Base-by-base conservation (phyloP, 2,329 filamentous ascomycete genomes). In the Periconia digitata region DNA sequence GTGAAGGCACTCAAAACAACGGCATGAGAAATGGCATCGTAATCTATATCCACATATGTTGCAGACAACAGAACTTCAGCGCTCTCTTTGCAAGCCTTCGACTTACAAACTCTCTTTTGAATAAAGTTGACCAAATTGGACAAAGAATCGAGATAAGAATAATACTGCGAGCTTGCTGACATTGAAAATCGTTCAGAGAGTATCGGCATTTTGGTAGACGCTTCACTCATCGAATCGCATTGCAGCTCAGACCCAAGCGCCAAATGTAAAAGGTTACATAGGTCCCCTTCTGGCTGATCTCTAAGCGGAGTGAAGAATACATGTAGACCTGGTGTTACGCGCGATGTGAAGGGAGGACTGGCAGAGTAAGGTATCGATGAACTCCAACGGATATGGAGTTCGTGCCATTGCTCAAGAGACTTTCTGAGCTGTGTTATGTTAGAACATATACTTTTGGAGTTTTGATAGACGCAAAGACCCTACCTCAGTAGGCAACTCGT, bases 331-430 rank as follows among this genome's bases (percentile, higher is more conserved):
- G 92, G 85, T 2, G 90, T 85, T 13, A 91, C 71, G 49, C 88
- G 82, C 43, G 90, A 90, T 37, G 82, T 76, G 61, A 94, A 86
- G 1, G 92, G 92, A 34, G 85, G 79, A 38, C 86, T 74, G 1
- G 81, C 75, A 34, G 81, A 74, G 66, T 85, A 86, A 1, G 78
- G 62, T 6, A 64, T 60, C 2, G 83, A 74, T 13, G 84, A 82
- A n/a, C 82, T 79, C 89, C 91, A 96, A 66, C 87, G 83, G 49
- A 96, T 75, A 69, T 92, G 87, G 36, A 96, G 74, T 68, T 90
- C 85, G 60, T 86, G 82, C 54, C 82, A 83, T 60, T 82, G 76
- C 45, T 79, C 76, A 21, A 96, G 75, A 13, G 87, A 72, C 21
- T 78, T 71, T 50, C 78, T 79, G 15, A 94, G 69, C 82, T 84